Conservation (phyloP, 352 stramenopile species). For the Pythium volutum region DNA sequence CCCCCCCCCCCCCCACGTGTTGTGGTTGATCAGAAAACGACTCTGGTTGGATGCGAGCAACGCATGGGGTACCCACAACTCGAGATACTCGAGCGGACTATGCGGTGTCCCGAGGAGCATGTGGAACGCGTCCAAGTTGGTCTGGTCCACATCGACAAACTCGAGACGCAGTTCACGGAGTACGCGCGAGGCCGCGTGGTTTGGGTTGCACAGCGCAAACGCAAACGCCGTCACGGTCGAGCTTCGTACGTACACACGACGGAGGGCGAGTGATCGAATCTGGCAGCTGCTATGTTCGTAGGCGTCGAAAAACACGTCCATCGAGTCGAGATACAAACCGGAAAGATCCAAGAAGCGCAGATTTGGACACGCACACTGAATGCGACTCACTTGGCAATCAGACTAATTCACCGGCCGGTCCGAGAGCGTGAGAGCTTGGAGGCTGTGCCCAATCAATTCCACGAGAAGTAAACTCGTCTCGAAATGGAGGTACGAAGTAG, state of each 20-base stretch:
- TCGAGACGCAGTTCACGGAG: neutral
- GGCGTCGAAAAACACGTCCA: slow-evolving; percentile 18
- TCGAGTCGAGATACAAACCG: slow-evolving; percentile 11
- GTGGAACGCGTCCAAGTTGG: neutral
- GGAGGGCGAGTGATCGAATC: slow-evolving; percentile 1
- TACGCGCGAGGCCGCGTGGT: neutral
- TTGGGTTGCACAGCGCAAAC: neutral
- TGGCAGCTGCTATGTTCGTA: slow-evolving; percentile 12
- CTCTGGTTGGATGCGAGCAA: neutral
- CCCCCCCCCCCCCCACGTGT: neutral
- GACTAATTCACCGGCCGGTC: too few relatives aligned
- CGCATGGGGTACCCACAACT: neutral
- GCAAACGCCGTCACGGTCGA: neutral
- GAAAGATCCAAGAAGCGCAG: slow-evolving; percentile 15
- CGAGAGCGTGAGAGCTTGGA: slow-evolving; percentile 4
- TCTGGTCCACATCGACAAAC: neutral
- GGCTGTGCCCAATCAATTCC: neutral
- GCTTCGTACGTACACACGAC: neutral
- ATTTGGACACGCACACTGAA: neutral
- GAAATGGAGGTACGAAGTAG: too few relatives aligned
- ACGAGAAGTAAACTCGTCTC: slow-evolving; percentile 1
- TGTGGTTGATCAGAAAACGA: neutral
- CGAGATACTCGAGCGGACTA: neutral
- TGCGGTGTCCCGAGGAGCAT: neutral
- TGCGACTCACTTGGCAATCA: too few relatives aligned